Percentiles rank a stretch among this genome's conserved stretches.
These are phyloP conservation scores for Paecilomyces variotii DNA, from an alignment of 2,329 filamentous ascomycete genomes.

Conservation along the genomic window DNA sequence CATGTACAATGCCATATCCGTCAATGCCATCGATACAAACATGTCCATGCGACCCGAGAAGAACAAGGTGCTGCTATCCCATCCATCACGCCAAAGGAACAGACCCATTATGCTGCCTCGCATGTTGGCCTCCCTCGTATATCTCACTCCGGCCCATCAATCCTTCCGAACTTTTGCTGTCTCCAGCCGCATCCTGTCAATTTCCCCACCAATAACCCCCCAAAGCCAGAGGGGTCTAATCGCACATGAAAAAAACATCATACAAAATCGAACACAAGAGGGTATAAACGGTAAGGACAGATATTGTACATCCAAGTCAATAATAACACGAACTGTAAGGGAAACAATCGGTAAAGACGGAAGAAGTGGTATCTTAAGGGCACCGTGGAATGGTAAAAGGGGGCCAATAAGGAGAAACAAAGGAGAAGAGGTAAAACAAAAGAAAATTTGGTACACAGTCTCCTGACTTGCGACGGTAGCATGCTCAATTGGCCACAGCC, in stretches of 20 bases:
- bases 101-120: neutral
- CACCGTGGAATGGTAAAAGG: neutral
- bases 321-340: neutral
- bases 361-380: neutral
- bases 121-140: neutral
- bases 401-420: neutral
- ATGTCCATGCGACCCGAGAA: neutral
- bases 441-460: neutral
- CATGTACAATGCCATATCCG: neutral
- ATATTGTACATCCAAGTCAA: neutral
- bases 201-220: neutral
- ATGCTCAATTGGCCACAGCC: neutral
- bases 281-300: slow-evolving; percentile 1
- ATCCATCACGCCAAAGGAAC: neutral
- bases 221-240: neutral
- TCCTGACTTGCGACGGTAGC: neutral
- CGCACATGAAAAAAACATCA: neutral
- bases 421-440: neutral
- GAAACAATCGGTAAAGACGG: neutral
- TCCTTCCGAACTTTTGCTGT: neutral
- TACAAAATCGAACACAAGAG: slow-evolving; percentile 4
- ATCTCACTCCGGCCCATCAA: neutral
- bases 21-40: neutral
- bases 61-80: neutral
- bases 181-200: neutral